These are phyloP conservation scores for Papiliotrema flavescens DNA, from an alignment of 1,284 basidiomycete species.

Conservation along the genomic window DNA sequence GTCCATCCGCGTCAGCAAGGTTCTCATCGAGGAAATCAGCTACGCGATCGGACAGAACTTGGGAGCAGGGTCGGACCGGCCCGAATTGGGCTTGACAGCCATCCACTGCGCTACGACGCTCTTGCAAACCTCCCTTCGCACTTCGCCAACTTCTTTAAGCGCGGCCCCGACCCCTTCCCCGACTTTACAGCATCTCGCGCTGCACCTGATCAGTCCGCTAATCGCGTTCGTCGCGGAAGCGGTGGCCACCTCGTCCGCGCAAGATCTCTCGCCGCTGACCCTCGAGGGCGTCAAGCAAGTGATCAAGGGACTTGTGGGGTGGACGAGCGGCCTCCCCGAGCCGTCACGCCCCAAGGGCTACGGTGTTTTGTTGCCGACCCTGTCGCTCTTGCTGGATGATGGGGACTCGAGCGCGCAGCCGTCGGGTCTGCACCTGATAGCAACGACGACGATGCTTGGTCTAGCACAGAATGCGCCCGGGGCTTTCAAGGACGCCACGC, in stretches of 20 bases:
- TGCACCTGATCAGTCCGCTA: slow-evolving; percentile 71
- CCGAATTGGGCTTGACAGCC: slow-evolving; percentile 77
- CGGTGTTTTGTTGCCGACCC: slow-evolving; percentile 72
- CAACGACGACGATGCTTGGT: slow-evolving; percentile 68
- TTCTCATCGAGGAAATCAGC: slow-evolving; percentile 78
- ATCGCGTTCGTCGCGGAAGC: slow-evolving; percentile 72
- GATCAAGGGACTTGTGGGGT: slow-evolving; percentile 70
- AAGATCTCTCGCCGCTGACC: slow-evolving; percentile 46
- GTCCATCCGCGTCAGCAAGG: slow-evolving; percentile 64
- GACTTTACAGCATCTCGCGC: slow-evolving; percentile 68
- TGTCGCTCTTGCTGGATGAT: slow-evolving; percentile 69
- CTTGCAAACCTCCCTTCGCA: slow-evolving; percentile 56
- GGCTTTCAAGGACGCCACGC: slow-evolving; percentile 83
- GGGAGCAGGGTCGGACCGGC: slow-evolving; percentile 58
- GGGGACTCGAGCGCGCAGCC: slow-evolving; percentile 43
- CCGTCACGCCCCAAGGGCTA: slow-evolving; percentile 65
- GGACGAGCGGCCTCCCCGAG: slow-evolving; percentile 61
- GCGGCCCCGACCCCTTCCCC: slow-evolving; percentile 35
- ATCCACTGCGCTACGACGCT: slow-evolving; percentile 83
- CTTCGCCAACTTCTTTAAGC: slow-evolving; percentile 20
- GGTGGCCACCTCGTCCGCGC: slow-evolving; percentile 57
- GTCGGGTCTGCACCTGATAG: slow-evolving; percentile 59
- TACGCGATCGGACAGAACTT: slow-evolving; percentile 72
- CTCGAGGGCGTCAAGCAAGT: slow-evolving; percentile 65
- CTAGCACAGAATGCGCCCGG: slow-evolving; percentile 71